These are phyloP conservation scores for Curvularia spicifera DNA, from an alignment of 2,329 filamentous ascomycete species.

Conservation along the genomic window DNA sequence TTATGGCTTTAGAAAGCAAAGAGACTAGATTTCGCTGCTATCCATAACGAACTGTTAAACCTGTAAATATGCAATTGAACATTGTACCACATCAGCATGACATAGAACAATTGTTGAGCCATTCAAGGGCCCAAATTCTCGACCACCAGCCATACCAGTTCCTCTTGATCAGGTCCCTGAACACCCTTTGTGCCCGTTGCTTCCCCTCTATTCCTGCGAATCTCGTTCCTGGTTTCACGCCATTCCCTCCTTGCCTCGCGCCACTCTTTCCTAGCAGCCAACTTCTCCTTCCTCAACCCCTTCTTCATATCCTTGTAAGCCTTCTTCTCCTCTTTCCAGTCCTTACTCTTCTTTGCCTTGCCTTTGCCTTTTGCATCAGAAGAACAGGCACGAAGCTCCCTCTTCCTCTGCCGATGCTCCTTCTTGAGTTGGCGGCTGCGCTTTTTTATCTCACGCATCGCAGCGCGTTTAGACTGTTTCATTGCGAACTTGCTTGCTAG, in stretches of 20 bases:
- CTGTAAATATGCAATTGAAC: not conserved
- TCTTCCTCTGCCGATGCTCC: slow-evolving; percentile 25
- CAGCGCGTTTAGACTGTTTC: slow-evolving; percentile 26
- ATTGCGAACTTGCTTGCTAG: slow-evolving; percentile 29
- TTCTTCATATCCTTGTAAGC: slow-evolving; percentile 33
- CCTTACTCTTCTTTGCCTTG: slow-evolving; percentile 29
- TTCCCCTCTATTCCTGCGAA: slow-evolving; percentile 3
- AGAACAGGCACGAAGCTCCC: slow-evolving; percentile 26
- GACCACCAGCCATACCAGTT: slow-evolving; percentile 42
- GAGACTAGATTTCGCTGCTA: not conserved
- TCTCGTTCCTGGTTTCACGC: slow-evolving; percentile 5
- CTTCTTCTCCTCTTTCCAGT: slow-evolving; percentile 33
- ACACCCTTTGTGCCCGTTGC: not conserved
- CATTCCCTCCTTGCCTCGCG: slow-evolving; percentile 18
- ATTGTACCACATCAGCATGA: not conserved
- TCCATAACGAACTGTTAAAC: not conserved
- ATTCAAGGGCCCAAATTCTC: slow-evolving; percentile 32
- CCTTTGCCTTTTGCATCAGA: slow-evolving; percentile 20
- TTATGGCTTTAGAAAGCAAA: not conserved
- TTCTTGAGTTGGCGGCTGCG: slow-evolving; percentile 25
- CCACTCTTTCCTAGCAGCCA: slow-evolving; percentile 26
- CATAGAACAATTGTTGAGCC: not conserved
- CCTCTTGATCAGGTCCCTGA: slow-evolving; percentile 9
- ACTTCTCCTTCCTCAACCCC: slow-evolving; percentile 25
- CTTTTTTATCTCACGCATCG: slow-evolving; percentile 17